Base-by-base conservation (phyloP, 148 eudicot species). In the Selenicereus undatus region DNA sequence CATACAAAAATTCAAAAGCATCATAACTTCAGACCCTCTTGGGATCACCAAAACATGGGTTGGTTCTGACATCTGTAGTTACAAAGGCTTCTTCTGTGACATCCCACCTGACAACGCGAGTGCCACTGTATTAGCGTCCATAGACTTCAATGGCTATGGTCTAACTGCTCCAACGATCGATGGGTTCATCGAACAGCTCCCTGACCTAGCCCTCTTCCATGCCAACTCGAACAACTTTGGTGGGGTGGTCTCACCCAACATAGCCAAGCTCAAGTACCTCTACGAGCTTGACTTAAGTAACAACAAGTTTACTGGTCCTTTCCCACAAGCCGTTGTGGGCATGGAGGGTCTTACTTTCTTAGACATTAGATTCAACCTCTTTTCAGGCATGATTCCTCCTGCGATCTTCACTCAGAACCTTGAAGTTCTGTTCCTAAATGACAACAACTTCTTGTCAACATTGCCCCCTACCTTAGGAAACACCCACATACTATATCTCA, bases 241-340 rank as follows among this genome's bases (percentile, higher is more conserved):
- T 0, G 98, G 97, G 52, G 78, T 80, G 1, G 80, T 93, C 21
- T 82, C 97, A 4, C 72, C 89, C 51, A 80, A 83, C 52, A 90
- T 93, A 13, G 87, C 97, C 21, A 83, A 88, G 5, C 94, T 93
- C 4, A 88, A 84, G 11, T 93, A 83, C 75, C 93, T 95, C 10
- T 95, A 91, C 50, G 99, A 95, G 80, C 82, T 95, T 1, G 99
- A 95, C 86, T 77, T 95, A 22, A 95, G 99, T 73, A 95, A 95
- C 85, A 95, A 95, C 89, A n/a, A 45, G 50, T 89, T 95, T 56
- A 71, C 97, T 0, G 99, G 99, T 4, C 76, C 91, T 0, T 95
- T 95, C 45, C 99, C 99, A 13, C 72, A n/a, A 0, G 84, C 91
- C 2, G 86, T 95, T 17, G 77, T 93, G 3, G 90, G 85, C 56